Percentiles rank a stretch among this genome's conserved stretches.
These are phyloP conservation scores for Pythium dissimile DNA, from an alignment of 352 stramenopile genomes.

Conservation along the genomic window DNA sequence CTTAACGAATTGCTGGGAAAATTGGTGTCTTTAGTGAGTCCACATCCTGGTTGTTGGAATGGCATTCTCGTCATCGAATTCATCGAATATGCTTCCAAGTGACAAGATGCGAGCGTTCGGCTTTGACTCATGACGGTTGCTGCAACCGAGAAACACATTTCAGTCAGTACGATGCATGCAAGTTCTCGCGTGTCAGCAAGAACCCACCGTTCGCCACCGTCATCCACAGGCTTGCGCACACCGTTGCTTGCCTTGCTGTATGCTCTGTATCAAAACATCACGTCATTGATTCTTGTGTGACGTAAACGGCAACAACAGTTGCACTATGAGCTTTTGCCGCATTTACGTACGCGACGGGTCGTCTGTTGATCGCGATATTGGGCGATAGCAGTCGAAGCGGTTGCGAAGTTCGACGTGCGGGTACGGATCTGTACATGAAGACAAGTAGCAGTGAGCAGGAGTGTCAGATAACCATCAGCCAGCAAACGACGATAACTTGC, in stretches of 20 bases:
- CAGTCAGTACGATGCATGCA: not conserved
- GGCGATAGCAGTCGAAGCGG: constrained; percentile 18
- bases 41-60: constrained; percentile 8
- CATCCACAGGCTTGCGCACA: constrained; percentile 2
- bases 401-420: not conserved
- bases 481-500: not conserved
- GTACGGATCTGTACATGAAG: not conserved
- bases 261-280: not conserved
- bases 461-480: not conserved
- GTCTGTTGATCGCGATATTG: constrained; percentile 8
- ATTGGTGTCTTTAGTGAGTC: constrained; percentile 3
- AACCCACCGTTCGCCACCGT: not conserved
- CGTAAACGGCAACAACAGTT: no score
- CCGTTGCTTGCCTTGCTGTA: constrained; percentile 17
- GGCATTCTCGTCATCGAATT: constrained; percentile 11
- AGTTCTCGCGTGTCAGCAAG: no score
- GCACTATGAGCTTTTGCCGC: no score
- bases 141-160: not conserved
- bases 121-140: not conserved
- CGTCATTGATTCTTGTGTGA: no score
- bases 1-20: no score
- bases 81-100: constrained; percentile 24
- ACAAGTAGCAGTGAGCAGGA: no score
- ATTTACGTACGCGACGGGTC: constrained; percentile 16
- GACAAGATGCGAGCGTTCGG: constrained; percentile 16